Percentiles rank a stretch among this genome's conserved stretches.
phyloP scores from a whole-genome alignment of 306 rosid species.

The Cucurbita pepo region DNA sequence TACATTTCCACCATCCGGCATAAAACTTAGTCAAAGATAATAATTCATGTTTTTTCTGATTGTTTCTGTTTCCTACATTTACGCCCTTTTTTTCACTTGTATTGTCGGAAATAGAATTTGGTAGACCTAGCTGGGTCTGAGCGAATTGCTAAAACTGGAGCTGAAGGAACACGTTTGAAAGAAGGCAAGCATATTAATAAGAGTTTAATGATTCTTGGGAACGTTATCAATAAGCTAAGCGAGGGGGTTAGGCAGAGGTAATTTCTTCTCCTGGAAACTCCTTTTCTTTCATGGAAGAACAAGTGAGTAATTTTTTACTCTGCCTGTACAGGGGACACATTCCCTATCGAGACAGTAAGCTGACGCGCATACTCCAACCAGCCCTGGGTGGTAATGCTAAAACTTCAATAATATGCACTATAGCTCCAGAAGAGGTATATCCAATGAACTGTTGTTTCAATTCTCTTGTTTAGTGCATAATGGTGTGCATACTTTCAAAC shows the following conservation, averaged over 20 bases:
- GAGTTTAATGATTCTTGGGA: conserved; percentile 91
- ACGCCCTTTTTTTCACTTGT: background rate
- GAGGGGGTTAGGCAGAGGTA: conserved; percentile 84
- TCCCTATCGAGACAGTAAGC: conserved; percentile 92
- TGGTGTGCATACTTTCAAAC: background rate
- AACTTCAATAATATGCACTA: conserved; percentile 84
- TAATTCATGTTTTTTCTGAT: background rate
- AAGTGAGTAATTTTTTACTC: background rate
- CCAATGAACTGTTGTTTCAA: background rate
- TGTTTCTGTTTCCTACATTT: background rate
- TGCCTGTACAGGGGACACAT: conserved; percentile 55
- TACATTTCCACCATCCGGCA: conserved; percentile 7
- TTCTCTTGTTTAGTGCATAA: background rate
- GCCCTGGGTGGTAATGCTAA: conserved; percentile 99
- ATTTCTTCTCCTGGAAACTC: background rate
- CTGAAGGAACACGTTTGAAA: conserved; percentile 81
- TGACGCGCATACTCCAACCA: conserved; percentile 97
- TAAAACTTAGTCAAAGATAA: background rate
- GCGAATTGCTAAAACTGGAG: conserved; percentile 95
- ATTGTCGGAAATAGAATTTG: conserved; percentile 40
- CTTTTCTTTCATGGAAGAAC: background rate
- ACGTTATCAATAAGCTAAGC: conserved; percentile 86
- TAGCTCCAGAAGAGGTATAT: conserved; percentile 93
- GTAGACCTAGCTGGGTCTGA: conserved; percentile 97
- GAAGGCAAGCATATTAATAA: conserved; percentile 93